Percentiles rank a stretch among this genome's conserved stretches.
phyloP scores from a whole-genome alignment of 2,329 filamentous ascomycete genomes.

The Aspergillus intermedius region DNA sequence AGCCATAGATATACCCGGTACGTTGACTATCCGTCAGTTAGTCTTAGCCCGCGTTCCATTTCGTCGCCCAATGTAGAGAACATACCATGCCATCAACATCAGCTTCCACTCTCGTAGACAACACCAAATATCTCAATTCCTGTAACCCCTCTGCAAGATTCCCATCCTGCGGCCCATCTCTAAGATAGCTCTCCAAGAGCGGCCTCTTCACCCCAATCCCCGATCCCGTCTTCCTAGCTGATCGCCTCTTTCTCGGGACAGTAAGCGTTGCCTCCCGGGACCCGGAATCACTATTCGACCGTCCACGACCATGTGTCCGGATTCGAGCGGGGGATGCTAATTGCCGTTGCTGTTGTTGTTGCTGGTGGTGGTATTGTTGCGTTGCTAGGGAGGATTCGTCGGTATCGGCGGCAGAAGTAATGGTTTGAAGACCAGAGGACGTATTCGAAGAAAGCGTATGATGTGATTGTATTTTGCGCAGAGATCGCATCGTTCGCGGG shows the following conservation, averaged over 20 bases:
- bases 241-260: constrained; percentile 24
- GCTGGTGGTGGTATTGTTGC: not conserved
- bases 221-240: constrained; percentile 40
- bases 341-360: not conserved
- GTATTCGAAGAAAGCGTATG: constrained; percentile 54
- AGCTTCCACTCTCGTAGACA: constrained; percentile 45
- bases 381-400: constrained; percentile 10
- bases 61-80: not conserved
- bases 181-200: constrained; percentile 65
- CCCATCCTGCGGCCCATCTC: constrained; percentile 70
- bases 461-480: constrained; percentile 70
- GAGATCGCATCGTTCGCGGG: constrained; percentile 59
- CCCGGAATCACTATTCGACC: constrained; percentile 68
- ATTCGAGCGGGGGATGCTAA: constrained; percentile 5
- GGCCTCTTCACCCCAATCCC: constrained; percentile 42
- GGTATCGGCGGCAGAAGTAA: constrained; percentile 22
- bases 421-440: constrained; percentile 40
- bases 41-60: constrained; percentile 4
- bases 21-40: constrained; percentile 58
- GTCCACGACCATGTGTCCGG: constrained; percentile 45
- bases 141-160: constrained; percentile 46
- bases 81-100: constrained; percentile 50
- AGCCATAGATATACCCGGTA: constrained; percentile 95
- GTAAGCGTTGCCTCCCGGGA: constrained; percentile 25
- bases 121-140: constrained; percentile 43